Evolutionary conservation across 352 stramenopile species (phyloP).

Genomic region (Albugo laibachii): DNA sequence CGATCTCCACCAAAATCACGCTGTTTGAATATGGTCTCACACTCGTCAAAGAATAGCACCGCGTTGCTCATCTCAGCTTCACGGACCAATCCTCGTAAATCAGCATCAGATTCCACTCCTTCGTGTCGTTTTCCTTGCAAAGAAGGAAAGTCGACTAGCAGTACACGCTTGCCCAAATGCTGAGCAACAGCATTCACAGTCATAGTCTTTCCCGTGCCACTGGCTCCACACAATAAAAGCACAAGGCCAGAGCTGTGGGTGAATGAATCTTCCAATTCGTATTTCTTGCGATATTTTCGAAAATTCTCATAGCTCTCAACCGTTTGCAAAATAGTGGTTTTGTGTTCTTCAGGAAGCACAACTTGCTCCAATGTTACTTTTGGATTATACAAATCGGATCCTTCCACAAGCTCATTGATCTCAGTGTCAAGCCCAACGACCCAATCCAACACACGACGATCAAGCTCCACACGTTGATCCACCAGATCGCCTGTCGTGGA

Average conservation of each 20-base stretch:
- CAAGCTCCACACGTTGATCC: constrained; percentile 68
- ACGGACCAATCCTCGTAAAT: constrained; percentile 67
- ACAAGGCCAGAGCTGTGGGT: constrained; percentile 62
- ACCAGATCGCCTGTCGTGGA: constrained; percentile 66
- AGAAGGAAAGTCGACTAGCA: constrained; percentile 77
- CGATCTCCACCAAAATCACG: constrained; percentile 59
- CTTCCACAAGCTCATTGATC: constrained; percentile 81
- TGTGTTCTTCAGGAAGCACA: constrained; percentile 71
- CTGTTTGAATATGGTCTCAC: constrained; percentile 76
- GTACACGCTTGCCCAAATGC: constrained; percentile 69
- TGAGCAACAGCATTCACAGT: constrained; percentile 75
- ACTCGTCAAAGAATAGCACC: constrained; percentile 81
- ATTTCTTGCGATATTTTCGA: constrained; percentile 59
- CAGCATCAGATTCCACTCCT: constrained; percentile 49
- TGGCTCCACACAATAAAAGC: constrained; percentile 60
- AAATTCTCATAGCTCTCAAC: constrained; percentile 73
- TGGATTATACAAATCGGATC: constrained; percentile 67
- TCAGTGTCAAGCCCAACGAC: constrained; percentile 74
- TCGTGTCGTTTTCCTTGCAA: constrained; percentile 65
- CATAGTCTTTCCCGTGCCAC: constrained; percentile 83
- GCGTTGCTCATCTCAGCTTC: constrained; percentile 81
- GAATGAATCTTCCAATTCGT: constrained; percentile 48
- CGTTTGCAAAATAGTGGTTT: constrained; percentile 52
- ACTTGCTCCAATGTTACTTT: constrained; percentile 72
- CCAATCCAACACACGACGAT: constrained; percentile 73